Base-by-base conservation (phyloP, 1,284 basidiomycete genomes). In the Trametes polyzona region DNA sequence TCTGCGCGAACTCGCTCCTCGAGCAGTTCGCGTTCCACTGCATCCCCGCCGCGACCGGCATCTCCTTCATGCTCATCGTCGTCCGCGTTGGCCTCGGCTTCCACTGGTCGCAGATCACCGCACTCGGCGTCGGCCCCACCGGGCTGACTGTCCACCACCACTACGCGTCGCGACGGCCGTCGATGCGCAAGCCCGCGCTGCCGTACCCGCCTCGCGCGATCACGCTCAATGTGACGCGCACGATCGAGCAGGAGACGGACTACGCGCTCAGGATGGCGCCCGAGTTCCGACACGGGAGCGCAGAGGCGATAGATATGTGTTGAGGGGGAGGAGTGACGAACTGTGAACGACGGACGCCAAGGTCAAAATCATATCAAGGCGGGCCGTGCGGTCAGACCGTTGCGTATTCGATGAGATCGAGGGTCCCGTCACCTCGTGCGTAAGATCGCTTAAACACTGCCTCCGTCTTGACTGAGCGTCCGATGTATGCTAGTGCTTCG, bases 31-130 rank as follows among this genome's bases (percentile, higher is more conserved):
- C 57, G 37, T 54, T 59, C 43, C 51, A 57, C 47, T 57, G 55
- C 57, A 55, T 57, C 43, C 61, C 61, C 49, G 57, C 61, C 35
- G 52, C 49, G 44, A 59, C 57, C 19, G 61, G 57, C 47, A 62
- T 62, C 54, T 56, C 61, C 19, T 57, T 59, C 57, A 62, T 62
- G 61, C 61, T 59, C 57, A 59, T 62, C 48, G 53, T 54, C 57
- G 61, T 59, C 32, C 57, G 61, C 51, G 55, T 62, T 40, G 55
- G 61, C 26, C 61, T 62, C 48, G 57, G 57, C 33, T 58, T 61
- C 52, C 57, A 57, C 35, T 61, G 56, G 59, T 47, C 52, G n/a
- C 47, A 52, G 21, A 40, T 27, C 36, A 30, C 51, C n/a, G 50
- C 14, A 9, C 26, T 29, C 11, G 42, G 37, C 37, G 21, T 21